Conservation (phyloP, 169 alveolate genomes). For the Cryptosporidium andersoni region DNA sequence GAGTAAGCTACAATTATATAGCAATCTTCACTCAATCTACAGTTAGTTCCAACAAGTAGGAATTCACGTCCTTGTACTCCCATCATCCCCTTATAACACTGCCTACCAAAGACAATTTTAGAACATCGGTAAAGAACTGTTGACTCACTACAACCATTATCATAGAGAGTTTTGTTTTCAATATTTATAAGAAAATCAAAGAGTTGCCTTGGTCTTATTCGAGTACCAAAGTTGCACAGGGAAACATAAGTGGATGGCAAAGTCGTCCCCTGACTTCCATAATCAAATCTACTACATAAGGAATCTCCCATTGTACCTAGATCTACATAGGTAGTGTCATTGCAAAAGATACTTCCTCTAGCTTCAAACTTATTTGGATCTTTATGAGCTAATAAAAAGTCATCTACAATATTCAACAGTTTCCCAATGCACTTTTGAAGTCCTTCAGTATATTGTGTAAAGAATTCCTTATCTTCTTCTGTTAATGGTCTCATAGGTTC, state of each 20-base stretch:
- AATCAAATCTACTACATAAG: slow-evolving; percentile 34
- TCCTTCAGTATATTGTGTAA: slow-evolving; percentile 7
- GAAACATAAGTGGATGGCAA: slow-evolving; percentile 39
- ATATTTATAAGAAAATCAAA: slow-evolving; percentile 34
- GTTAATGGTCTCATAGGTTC: slow-evolving; percentile 4
- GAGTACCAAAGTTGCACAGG: slow-evolving; percentile 36
- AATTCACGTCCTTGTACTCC: slow-evolving; percentile 65
- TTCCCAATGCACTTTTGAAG: slow-evolving; percentile 1
- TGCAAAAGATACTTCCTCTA: slow-evolving; percentile 15
- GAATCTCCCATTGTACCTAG: slow-evolving; percentile 50
- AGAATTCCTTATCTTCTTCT: slow-evolving; percentile 1
- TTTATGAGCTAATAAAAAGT: slow-evolving; percentile 14
- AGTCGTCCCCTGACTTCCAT: not conserved
- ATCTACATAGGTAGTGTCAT: slow-evolving; percentile 4
- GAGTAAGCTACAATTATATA: slow-evolving; percentile 33
- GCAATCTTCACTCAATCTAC: slow-evolving; percentile 17
- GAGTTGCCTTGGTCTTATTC: slow-evolving; percentile 21
- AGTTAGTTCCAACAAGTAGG: slow-evolving; percentile 41
- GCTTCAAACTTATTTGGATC: slow-evolving; percentile 7
- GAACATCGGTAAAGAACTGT: slow-evolving; percentile 12
- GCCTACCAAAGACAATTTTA: slow-evolving; percentile 6
- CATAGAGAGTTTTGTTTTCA: slow-evolving; percentile 54
- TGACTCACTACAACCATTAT: slow-evolving; percentile 46
- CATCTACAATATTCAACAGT: slow-evolving; percentile 11
- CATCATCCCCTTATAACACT: slow-evolving; percentile 67